These are phyloP conservation scores for Apiospora rasikravindrae DNA, from an alignment of 2,329 filamentous ascomycete genomes.

Conservation along the genomic window DNA sequence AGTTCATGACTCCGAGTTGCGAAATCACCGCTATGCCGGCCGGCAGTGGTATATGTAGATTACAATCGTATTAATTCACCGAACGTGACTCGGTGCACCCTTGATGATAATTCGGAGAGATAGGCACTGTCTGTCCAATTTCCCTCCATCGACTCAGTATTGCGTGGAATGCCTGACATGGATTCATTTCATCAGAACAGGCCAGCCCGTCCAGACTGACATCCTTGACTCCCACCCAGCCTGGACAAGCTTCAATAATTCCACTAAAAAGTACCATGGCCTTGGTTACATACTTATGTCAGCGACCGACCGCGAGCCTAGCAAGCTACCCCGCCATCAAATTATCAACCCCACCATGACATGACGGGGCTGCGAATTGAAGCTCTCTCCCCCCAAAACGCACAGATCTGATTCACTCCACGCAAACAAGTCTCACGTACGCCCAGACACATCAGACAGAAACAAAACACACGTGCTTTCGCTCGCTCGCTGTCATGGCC, in stretches of 20 bases:
- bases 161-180: background rate
- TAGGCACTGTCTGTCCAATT: background rate
- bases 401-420: constrained; percentile 8
- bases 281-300: background rate
- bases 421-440: background rate
- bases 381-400: background rate
- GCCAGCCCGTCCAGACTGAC: no score
- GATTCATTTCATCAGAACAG: background rate
- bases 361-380: background rate
- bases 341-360: background rate
- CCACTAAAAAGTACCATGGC: background rate
- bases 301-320: background rate
- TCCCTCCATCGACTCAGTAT: background rate
- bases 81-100: background rate
- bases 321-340: constrained; percentile 15
- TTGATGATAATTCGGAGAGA: background rate
- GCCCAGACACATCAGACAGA: background rate
- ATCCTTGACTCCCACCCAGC: background rate
- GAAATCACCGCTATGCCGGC: background rate
- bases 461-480: background rate
- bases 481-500: constrained; percentile 36
- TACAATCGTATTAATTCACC: background rate
- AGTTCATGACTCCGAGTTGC: background rate
- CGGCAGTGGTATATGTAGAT: background rate
- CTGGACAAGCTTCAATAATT: background rate